phyloP scores from a whole-genome alignment of 352 stramenopile species.

The Globisporangium irregulare region DNA sequence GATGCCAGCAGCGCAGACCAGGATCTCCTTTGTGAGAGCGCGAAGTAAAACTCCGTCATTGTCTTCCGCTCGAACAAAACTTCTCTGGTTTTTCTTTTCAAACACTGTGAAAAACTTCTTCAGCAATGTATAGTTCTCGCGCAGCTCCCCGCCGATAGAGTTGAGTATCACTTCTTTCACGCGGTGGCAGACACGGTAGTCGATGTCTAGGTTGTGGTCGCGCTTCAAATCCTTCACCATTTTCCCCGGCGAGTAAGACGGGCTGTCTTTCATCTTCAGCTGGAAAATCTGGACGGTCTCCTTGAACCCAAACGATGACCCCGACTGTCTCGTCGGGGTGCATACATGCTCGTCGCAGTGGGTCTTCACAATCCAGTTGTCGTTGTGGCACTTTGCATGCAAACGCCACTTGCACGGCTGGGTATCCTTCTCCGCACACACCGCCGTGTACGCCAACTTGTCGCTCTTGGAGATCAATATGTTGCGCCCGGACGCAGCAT shows the following conservation, averaged over 20 bases:
- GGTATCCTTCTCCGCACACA: too few species aligned
- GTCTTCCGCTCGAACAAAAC: slow-evolving; percentile 1
- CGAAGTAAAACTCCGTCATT: not conserved
- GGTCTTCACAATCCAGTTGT: too few species aligned
- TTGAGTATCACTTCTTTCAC: not conserved
- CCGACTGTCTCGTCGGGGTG: too few species aligned
- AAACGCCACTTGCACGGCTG: too few species aligned
- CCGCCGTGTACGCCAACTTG: too few species aligned
- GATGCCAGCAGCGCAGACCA: too few species aligned
- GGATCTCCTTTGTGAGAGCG: not conserved
- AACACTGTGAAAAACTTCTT: not conserved
- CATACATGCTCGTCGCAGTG: too few species aligned
- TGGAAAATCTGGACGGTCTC: not conserved
- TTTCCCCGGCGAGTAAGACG: not conserved
- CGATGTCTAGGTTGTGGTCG: not conserved
- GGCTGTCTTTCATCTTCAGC: not conserved
- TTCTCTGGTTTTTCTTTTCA: not conserved
- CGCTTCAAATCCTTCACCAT: not conserved
- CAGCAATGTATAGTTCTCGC: not conserved
- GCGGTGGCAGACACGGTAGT: not conserved
- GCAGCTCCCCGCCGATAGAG: not conserved
- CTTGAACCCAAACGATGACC: too few species aligned
- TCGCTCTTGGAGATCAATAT: too few species aligned
- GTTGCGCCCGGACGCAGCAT: too few species aligned
- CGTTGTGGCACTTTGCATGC: too few species aligned